Evolutionary conservation across 768 basidiomycete species (phyloP).

Genomic region (Lyophyllum semitale): DNA sequence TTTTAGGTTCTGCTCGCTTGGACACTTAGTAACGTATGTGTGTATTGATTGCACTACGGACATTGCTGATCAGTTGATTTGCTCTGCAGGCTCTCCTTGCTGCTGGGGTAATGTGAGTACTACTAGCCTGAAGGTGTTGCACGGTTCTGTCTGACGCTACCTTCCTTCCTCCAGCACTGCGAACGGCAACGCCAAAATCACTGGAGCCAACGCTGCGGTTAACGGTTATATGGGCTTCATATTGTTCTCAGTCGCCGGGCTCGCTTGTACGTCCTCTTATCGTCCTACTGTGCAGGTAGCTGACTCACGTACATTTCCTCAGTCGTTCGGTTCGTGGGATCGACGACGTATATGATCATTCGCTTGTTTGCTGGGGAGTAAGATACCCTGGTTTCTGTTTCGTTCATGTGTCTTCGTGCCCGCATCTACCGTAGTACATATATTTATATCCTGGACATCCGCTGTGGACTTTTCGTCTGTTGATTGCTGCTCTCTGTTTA

Average conservation of each 20-base stretch:
- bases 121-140: background rate
- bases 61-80: slow-evolving; percentile 10
- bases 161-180: slow-evolving; percentile 34
- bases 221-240: slow-evolving; percentile 90
- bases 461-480: background rate
- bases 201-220: slow-evolving; percentile 55
- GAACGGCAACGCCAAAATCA: slow-evolving; percentile 49
- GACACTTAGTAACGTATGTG: slow-evolving; percentile 79
- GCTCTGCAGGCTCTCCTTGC: slow-evolving; percentile 61
- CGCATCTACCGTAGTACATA: background rate
- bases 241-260: slow-evolving; percentile 83
- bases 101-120: slow-evolving; percentile 69
- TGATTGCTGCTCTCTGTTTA: too few relatives aligned
- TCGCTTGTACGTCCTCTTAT: slow-evolving; percentile 67
- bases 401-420: background rate
- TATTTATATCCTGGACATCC: background rate
- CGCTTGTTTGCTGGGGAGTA: slow-evolving; percentile 91
- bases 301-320: background rate
- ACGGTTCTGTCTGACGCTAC: background rate
- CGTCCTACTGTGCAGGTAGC: background rate
- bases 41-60: background rate
- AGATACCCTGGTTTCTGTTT: background rate
- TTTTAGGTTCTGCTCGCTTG: slow-evolving; percentile 76
- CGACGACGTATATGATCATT: slow-evolving; percentile 79
- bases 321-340: slow-evolving; percentile 88